phyloP scores from a whole-genome alignment of 169 alveolate genomes.

The Plasmodium cynomolgi region DNA sequence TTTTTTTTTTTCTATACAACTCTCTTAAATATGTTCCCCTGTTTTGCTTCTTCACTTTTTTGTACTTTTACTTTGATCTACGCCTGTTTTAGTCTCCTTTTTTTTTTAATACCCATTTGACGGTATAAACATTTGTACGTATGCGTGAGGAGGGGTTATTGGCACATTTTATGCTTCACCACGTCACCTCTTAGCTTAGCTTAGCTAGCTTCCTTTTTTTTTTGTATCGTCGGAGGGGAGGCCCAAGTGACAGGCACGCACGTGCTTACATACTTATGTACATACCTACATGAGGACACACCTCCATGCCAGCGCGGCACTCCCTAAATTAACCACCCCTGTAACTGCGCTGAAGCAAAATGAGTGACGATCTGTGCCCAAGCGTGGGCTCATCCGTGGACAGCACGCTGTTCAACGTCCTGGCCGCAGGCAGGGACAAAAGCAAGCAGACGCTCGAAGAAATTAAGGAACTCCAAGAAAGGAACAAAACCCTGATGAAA shows the following conservation, averaged over 20 bases:
- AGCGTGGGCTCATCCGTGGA: slow-evolving; percentile 32
- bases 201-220: not conserved
- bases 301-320: not conserved
- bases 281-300: not conserved
- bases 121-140: not conserved
- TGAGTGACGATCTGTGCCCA: not conserved
- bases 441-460: slow-evolving; percentile 31
- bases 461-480: slow-evolving; percentile 11
- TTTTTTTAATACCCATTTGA: not conserved
- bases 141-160: not conserved
- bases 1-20: not conserved
- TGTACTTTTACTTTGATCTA: not conserved
- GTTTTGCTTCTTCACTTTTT: not conserved
- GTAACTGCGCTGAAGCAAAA: not conserved
- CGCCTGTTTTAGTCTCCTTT: not conserved
- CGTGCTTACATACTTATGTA: not conserved
- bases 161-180: not conserved
- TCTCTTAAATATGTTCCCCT: not conserved
- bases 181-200: not conserved
- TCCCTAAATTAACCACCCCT: not conserved
- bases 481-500: slow-evolving; percentile 1
- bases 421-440: slow-evolving; percentile 37
- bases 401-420: slow-evolving; percentile 18
- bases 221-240: not conserved
- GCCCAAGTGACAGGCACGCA: no score